Base-by-base conservation (phyloP, 2,329 filamentous ascomycete species). In the Dactylellina cionopaga region DNA sequence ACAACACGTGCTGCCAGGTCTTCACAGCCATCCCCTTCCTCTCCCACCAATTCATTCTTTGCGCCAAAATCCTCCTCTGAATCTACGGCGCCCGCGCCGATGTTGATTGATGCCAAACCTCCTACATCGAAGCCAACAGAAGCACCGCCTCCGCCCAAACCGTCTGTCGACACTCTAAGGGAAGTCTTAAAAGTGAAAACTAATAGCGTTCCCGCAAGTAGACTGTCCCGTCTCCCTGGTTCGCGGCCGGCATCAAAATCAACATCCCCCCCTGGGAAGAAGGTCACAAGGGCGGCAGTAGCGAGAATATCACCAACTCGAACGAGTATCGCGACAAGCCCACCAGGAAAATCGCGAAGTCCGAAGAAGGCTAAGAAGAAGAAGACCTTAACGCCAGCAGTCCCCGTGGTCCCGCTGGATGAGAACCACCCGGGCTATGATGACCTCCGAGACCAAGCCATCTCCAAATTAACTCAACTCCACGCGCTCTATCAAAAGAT, bases 361-460 rank as follows among this genome's bases (percentile, higher is more conserved):
- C 11, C 37, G 13, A 19, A 19, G 9, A n/a, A 39, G 1, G 7
- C 11, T 0, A 1, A 10, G 11, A 65, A 46, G 17, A 64, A 52
- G 35, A 65, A 37, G n/a, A 46, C 54, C 10, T 10, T 46, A n/a
- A 33, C 54, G 2, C 52, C 68, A 11, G 52, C 31, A n/a, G 41
- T 51, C 15, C 39, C 51, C 7, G 68, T 72, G 1, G 46, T 72
- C n/a, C 68, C 68, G 13, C 22, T 72, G 5, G 68, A 72, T 15
- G 68, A 72, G n/a, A 72, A 65, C 39, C 68, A 72, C 22, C 59
- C 68, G 1, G 68, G 68, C n/a, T 72, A 59, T 13, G 68, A 72
- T 13, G 68, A 72, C 24, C 35, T 72, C n/a, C 68, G 68, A 15
- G 68, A 72, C 29, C 68, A 72, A 49, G 68, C 68, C 9, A 65